These are phyloP conservation scores for Cadophora gregata DNA, from an alignment of 2,329 filamentous ascomycete species.

Conservation along the genomic window DNA sequence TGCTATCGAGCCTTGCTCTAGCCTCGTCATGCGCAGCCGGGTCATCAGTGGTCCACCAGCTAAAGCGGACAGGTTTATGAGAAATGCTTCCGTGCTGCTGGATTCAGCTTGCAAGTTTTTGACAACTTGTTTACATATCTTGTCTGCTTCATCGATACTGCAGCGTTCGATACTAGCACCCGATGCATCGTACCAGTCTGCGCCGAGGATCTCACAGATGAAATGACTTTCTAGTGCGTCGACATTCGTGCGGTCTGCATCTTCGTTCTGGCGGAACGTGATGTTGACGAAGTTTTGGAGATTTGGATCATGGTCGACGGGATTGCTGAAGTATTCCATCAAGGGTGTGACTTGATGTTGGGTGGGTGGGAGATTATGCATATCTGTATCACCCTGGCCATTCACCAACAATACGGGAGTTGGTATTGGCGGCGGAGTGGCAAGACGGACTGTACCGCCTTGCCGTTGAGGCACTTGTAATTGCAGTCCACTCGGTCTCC, in stretches of 20 bases:
- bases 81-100: slow-evolving; percentile 58
- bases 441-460: slow-evolving; percentile 65
- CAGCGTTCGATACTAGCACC: slow-evolving; percentile 52
- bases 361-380: slow-evolving; percentile 42
- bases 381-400: slow-evolving; percentile 44
- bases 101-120: slow-evolving; percentile 59
- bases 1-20: slow-evolving; percentile 52
- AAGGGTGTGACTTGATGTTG: slow-evolving; percentile 34
- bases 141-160: slow-evolving; percentile 58
- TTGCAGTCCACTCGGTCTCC: slow-evolving; percentile 58
- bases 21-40: slow-evolving; percentile 50
- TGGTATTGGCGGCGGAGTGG: slow-evolving; percentile 57
- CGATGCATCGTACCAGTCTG: slow-evolving; percentile 57
- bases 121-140: slow-evolving; percentile 60
- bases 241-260: slow-evolving; percentile 55
- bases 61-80: slow-evolving; percentile 64
- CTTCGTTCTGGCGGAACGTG: slow-evolving; percentile 41
- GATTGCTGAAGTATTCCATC: slow-evolving; percentile 41
- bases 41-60: slow-evolving; percentile 60
- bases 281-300: slow-evolving; percentile 40
- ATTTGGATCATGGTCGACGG: slow-evolving; percentile 32
- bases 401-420: slow-evolving; percentile 54
- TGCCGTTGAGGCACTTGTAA: slow-evolving; percentile 68
- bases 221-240: slow-evolving; percentile 62
- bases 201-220: slow-evolving; percentile 55